These are phyloP conservation scores for Boletus rex-veris DNA, from an alignment of 768 basidiomycete species.

Conservation along the genomic window DNA sequence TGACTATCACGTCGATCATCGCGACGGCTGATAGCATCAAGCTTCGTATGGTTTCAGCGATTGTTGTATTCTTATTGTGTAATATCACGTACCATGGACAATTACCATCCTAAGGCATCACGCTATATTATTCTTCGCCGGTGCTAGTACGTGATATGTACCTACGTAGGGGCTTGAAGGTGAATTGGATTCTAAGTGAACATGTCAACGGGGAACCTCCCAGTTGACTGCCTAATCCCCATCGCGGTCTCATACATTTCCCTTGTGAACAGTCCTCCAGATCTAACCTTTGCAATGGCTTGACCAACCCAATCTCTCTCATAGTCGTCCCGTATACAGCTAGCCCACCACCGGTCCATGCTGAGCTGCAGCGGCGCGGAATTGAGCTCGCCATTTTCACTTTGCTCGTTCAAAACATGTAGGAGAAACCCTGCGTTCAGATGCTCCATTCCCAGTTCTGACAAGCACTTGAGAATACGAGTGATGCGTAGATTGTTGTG, in stretches of 20 bases:
- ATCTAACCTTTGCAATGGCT: slow-evolving; percentile 50
- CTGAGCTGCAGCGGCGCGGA: slow-evolving; percentile 48
- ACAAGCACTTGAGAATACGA: slow-evolving; percentile 72
- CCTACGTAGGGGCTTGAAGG: neutral
- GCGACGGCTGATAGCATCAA: slow-evolving; percentile 2
- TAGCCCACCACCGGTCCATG: slow-evolving; percentile 80
- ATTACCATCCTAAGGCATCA: neutral
- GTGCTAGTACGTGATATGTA: neutral
- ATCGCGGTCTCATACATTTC: slow-evolving; percentile 53
- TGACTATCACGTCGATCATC: neutral
- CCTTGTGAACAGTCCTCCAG: slow-evolving; percentile 49
- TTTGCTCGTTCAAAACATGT: slow-evolving; percentile 68
- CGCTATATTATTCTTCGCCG: neutral
- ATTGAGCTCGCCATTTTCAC: slow-evolving; percentile 51
- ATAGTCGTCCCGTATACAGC: slow-evolving; percentile 60
- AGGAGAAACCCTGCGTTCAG: slow-evolving; percentile 65
- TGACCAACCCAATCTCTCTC: slow-evolving; percentile 54
- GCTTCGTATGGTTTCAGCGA: neutral
- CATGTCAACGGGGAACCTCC: slow-evolving; percentile 10
- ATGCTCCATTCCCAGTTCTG: slow-evolving; percentile 63
- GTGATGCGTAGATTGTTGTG: slow-evolving; percentile 79
- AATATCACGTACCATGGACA: slow-evolving; percentile 2
- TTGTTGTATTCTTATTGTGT: slow-evolving; percentile 17
- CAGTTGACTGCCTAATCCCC: slow-evolving; percentile 31
- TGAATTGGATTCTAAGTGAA: neutral